These are phyloP conservation scores for Thymus quinquecostatus DNA, from an alignment of 257 asterid species.

Conservation along the genomic window DNA sequence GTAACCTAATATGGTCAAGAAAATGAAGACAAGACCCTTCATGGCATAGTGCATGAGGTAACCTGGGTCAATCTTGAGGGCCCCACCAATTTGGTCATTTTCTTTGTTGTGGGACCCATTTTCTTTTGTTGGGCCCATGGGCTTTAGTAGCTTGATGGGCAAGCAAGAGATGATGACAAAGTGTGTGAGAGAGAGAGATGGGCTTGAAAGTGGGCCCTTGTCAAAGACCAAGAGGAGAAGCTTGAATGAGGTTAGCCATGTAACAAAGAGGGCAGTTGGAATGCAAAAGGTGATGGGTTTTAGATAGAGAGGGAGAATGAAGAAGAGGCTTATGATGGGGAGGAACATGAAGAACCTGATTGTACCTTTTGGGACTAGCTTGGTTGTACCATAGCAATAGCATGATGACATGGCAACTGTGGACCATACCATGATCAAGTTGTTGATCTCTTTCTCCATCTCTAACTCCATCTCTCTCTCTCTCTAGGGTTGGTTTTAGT, in stretches of 20 bases:
- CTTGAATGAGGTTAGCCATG: conserved; percentile 54
- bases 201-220: conserved; percentile 47
- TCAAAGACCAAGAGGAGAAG: conserved; percentile 49
- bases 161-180: conserved; percentile 36
- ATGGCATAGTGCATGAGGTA: conserved; percentile 17
- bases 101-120: neutral
- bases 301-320: conserved; percentile 42
- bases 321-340: conserved; percentile 38
- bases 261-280: conserved; percentile 41
- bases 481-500: neutral
- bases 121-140: conserved; percentile 3
- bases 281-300: conserved; percentile 31
- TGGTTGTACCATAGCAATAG: conserved; percentile 48
- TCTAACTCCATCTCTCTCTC: conserved; percentile 1
- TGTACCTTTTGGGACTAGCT: conserved; percentile 41
- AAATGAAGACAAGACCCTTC: conserved; percentile 12
- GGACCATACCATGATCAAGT: conserved; percentile 40
- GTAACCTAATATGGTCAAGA: conserved; percentile 27
- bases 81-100: neutral
- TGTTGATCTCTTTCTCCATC: conserved; percentile 42
- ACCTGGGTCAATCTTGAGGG: neutral
- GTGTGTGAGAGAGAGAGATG: conserved; percentile 41
- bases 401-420: conserved; percentile 29
- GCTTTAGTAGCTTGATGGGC: conserved; percentile 36
- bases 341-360: conserved; percentile 41